Conservation (phyloP, 345 rosid species). For the Camelina neglecta region DNA sequence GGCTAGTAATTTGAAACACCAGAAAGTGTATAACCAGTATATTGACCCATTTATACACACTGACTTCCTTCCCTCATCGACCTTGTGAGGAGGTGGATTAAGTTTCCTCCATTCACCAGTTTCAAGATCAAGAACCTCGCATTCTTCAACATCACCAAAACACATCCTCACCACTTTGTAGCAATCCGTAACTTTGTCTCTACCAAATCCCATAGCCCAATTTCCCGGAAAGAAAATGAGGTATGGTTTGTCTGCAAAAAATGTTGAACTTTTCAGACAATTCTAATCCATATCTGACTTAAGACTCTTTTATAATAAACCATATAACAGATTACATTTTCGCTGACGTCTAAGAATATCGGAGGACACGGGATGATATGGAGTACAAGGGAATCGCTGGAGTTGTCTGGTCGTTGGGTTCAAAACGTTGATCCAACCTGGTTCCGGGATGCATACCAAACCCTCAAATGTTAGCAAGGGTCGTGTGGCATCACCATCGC, state of each 20-base stretch:
- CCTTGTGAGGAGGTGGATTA: not conserved
- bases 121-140: not conserved
- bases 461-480: constrained; percentile 22
- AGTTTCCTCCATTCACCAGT: constrained; percentile 12
- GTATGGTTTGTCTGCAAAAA: too few relatives aligned
- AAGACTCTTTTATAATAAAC: too few relatives aligned
- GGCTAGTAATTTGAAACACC: too few relatives aligned
- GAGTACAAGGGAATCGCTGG: not conserved
- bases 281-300: too few relatives aligned
- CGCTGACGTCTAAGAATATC: too few relatives aligned
- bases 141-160: not conserved
- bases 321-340: too few relatives aligned
- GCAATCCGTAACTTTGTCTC: constrained; percentile 2
- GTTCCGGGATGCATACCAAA: constrained; percentile 13
- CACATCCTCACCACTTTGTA: constrained; percentile 23
- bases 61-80: not conserved
- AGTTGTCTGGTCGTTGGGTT: constrained; percentile 15
- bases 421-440: constrained; percentile 3
- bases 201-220: constrained; percentile 23
- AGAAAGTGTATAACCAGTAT: too few relatives aligned
- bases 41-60: not conserved
- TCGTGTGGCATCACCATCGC: not conserved
- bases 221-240: not conserved
- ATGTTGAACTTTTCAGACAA: too few relatives aligned
- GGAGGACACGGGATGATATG: too few relatives aligned